phyloP scores from a whole-genome alignment of 768 basidiomycete species.

The Pisolithus albus region DNA sequence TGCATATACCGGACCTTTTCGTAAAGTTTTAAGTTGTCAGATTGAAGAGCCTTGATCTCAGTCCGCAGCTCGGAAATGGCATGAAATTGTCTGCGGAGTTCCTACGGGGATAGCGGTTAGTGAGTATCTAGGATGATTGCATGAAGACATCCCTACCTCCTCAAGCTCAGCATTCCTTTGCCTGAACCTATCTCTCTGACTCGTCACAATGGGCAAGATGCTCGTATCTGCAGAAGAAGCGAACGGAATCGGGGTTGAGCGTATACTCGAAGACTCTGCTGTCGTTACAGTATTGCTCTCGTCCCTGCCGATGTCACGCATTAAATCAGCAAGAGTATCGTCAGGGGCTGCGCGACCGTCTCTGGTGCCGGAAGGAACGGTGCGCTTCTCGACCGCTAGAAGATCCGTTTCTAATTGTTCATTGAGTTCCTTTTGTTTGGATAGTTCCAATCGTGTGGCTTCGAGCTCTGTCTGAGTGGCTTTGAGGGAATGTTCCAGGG shows the following conservation, averaged over 20 bases:
- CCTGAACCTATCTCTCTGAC: slow-evolving; percentile 95
- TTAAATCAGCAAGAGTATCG: slow-evolving; percentile 68
- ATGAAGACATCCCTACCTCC: slow-evolving; percentile 50
- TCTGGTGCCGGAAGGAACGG: slow-evolving; percentile 10
- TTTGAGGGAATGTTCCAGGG: slow-evolving; percentile 67
- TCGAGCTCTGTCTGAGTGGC: slow-evolving; percentile 52
- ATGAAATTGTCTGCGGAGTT: slow-evolving; percentile 92
- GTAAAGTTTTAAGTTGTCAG: slow-evolving; percentile 95
- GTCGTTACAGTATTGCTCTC: slow-evolving; percentile 9
- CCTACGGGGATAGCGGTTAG: slow-evolving; percentile 36
- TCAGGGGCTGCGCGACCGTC: slow-evolving; percentile 23
- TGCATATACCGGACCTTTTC: slow-evolving; percentile 99
- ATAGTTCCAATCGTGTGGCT: slow-evolving; percentile 55
- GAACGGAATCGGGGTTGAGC: slow-evolving; percentile 64
- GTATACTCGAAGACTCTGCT: slow-evolving; percentile 22
- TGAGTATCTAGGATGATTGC: not conserved
- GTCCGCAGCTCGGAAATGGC: slow-evolving; percentile 88
- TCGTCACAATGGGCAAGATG: slow-evolving; percentile 97
- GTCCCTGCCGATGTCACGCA: slow-evolving; percentile 41
- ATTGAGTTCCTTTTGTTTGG: slow-evolving; percentile 73
- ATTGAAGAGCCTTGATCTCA: slow-evolving; percentile 87
- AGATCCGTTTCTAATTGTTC: slow-evolving; percentile 92
- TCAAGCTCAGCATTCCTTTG: slow-evolving; percentile 96
- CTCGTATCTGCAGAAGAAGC: slow-evolving; percentile 79
- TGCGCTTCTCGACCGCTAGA: slow-evolving; percentile 62